Base-by-base conservation (phyloP, 345 rosid genomes). In the Mallotus nudiflorus region DNA sequence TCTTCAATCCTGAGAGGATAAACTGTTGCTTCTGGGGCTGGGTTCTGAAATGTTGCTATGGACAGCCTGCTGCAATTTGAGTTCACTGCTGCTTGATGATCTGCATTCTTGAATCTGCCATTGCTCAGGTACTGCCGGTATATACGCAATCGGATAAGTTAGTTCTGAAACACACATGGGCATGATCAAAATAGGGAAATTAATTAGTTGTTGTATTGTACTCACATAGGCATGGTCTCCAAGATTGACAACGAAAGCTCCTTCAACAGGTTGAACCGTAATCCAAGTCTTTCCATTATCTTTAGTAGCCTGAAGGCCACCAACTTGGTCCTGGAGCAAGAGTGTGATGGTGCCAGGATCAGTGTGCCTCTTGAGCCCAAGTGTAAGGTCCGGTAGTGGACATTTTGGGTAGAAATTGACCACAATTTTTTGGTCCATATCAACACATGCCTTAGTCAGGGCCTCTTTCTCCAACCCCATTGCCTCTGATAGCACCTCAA, bases 171-270 rank as follows among this genome's bases (percentile, higher is more conserved):
- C n/a, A n/a, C n/a, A n/a, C n/a, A n/a, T n/a, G n/a, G n/a, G n/a
- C n/a, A n/a, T n/a, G n/a, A n/a, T n/a, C n/a, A n/a, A n/a, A n/a
- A n/a, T n/a, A n/a, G n/a, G n/a, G n/a, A n/a, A n/a, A n/a, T n/a
- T n/a, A n/a, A n/a, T n/a, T n/a, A n/a, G n/a, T n/a, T n/a, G n/a
- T n/a, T n/a, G n/a, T n/a, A n/a, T n/a, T n/a, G 12, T 45, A 81
- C 98, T 87, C 64, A 95, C 99, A 31, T 89, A 97, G 5, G 97
- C 97, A 33, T 94, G 98, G 57, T 94, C 98, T 0, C 98, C 98
- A 14, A 94, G 97, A 69, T 94, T 91, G 74, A 95, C 99, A 2
- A 95, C 99, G 75, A 90, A 90, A 5, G 99, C 99, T 1, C 92
- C 99, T 35, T 86, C 86, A 20, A 95, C 80, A 9, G 97, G 97